Evolutionary conservation across 768 basidiomycete genomes (phyloP), one percentile per base, ranked within the genome.

Genomic region (Clitopilus passeckerianus): DNA sequence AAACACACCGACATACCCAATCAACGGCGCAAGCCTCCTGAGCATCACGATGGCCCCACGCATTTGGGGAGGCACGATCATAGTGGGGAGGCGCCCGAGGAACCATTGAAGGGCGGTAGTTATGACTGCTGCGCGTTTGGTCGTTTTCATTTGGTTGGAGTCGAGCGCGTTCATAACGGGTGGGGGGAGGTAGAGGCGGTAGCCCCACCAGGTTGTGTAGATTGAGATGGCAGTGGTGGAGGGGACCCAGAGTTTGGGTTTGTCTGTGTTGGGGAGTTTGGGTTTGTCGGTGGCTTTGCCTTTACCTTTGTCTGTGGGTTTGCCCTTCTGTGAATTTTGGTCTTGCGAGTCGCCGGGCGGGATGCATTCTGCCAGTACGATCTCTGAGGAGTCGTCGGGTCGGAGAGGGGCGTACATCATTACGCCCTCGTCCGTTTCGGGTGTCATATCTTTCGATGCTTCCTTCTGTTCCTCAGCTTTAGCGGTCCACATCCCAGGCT

Each of bases 171-270:
- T 77, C 69, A 93, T 80, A 6, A 92, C 83, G 0, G 90, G 86
- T 30, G 90, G 89, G 0, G 91, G 91, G 27, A 93, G 80, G 67
- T 79, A 91, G 73, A 92, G 72, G 41, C 90, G 77, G 66, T 88
- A 93, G 3, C 90, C 91, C 86, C 89, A 83, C 91, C 91, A 93
- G 58, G 83, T 81, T 1, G 86, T 84, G 64, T 91, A 79, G 6
- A 93, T 70, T 8, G 90, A 91, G 27, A 93, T 72, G 60, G 90
- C 83, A 8, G 86, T 87, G 10, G 80, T 78, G 2, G 89, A 91
- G 2, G 91, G 91, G 18, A 90, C 75, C 89, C 90, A 93, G 59
- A 63, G 77, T 59, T 72, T 72, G 55, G 73, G 71, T 50, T 68
- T 60, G 14, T 60, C 23, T 56, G 73, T 63, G 44, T 65, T 64